These are phyloP conservation scores for Ceratobasidium sp. DNA, from an alignment of 1,284 basidiomycete genomes.

Conservation along the genomic window DNA sequence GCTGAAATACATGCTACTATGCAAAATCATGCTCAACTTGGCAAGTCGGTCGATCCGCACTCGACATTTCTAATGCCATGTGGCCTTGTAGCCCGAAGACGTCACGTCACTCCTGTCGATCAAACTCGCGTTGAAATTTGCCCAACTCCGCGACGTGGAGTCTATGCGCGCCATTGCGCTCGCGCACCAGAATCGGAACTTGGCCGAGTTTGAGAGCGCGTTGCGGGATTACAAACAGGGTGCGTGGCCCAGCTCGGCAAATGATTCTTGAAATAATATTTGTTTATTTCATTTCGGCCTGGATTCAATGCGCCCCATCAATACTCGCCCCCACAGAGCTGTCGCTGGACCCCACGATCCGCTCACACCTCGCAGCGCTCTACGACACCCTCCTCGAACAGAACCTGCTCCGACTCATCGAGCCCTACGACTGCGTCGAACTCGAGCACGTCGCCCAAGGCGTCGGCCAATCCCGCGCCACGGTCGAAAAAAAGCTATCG, in stretches of 20 bases:
- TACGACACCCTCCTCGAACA: conserved; percentile 97
- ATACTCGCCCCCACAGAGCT: conserved; percentile 64
- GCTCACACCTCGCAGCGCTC: conserved; percentile 88
- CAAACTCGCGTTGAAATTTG: conserved; percentile 82
- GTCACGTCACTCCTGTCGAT: conserved; percentile 84
- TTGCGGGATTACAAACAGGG: conserved; percentile 88
- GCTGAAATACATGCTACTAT: conserved; percentile 96
- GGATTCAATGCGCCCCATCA: background rate
- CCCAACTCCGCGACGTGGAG: conserved; percentile 65
- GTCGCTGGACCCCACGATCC: conserved; percentile 91
- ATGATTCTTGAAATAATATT: background rate
- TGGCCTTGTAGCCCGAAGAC: conserved; percentile 78
- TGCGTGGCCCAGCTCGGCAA: too few species aligned
- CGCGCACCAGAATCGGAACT: conserved; percentile 89
- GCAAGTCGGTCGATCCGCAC: conserved; percentile 55
- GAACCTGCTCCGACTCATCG: conserved; percentile 91
- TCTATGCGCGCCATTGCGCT: conserved; percentile 94
- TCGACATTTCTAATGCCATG: background rate
- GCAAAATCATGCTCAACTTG: conserved; percentile 97
- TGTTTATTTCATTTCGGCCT: background rate
- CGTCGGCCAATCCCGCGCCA: conserved; percentile 88
- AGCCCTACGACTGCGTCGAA: conserved; percentile 94
- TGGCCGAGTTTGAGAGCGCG: conserved; percentile 89
- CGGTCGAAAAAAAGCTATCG: conserved; percentile 88
- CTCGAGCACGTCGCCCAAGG: conserved; percentile 86